Evolutionary conservation across 495 filamentous ascomycete species (phyloP), one percentile per base, ranked within the genome.

Genomic region (Chaetomium tenue): DNA sequence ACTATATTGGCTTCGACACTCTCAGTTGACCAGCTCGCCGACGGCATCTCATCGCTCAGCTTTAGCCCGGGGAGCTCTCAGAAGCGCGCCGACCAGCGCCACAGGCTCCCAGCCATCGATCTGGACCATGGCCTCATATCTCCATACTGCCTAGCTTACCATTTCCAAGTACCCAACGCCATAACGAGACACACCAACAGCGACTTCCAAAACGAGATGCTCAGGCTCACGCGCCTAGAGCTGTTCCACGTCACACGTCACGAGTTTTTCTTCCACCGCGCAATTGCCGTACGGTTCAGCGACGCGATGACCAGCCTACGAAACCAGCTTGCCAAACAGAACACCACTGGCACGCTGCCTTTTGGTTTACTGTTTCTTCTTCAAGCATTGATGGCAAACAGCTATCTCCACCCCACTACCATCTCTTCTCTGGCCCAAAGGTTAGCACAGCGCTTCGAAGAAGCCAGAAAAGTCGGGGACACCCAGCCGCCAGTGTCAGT

Each of bases 381-480:
- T 4, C 78, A 86, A 56, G 80, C 78, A 22, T 73, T 88, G 7
- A 79, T 81, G 6, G 72, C 77, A 58, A 85, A 87, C 64, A 74
- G 76, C 11, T 81, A 79, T 61, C 75, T 88, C 2, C 65, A 81
- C 15, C 84, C 84, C 11, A 46, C 47, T 0, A 79, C 70, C 5
- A 79, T 84, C 11, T 26, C 68, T 9, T 46, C 48, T 2, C 66
- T 88, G 0, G 66, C 86, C 22, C 15, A n/a, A 7, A 47, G 22
- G 16, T 51, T 75, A 0, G 63, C 26, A 2, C 5, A 5, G 2
- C 20, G 53, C 0, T 71, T 68, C 40, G 7, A 42, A 0, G 18
- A 37, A 4, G 60, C 52, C 2, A 67, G 78, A 51, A 20, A 22
- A 0, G 53, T 66, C 3, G 66, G 64, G n/a, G 23, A 23, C 11